Base-by-base conservation (phyloP, 306 rosid species). In the Elaeagnus macrophylla region DNA sequence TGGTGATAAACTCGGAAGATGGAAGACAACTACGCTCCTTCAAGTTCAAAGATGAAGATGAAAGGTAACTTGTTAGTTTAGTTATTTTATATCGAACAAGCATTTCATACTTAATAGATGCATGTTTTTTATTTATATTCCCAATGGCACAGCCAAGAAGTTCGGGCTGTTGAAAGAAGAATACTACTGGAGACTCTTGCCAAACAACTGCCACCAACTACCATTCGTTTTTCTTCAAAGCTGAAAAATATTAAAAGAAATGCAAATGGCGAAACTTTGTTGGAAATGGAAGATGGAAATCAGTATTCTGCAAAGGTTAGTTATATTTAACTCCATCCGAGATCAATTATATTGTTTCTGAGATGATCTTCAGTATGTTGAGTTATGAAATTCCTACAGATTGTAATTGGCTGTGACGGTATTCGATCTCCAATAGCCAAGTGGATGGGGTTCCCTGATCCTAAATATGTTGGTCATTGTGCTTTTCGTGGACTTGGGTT, bases 331-430 rank as follows among this genome's bases (percentile, higher is more conserved):
- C 37, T 50, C 49, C 13, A 10, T 14, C 48, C 7, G 3, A 56
- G 14, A 14, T 12, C 49, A 1, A 14, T 45, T 45, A 12, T 12
- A 9, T 14, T 45, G 0, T 25, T 17, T 12, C 7, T 12, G 15
- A 12, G 8, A 45, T 45, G 6, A 8, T n/a, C 16, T 6, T 12
- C 14, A 25, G 7, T 9, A 37, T 36, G 20, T 47, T 9, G n/a
- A 53, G 35, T n/a, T 57, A 36, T 57, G 55, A 60, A 39, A 38
- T 16, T 51, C 19, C 13, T 62, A 67, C 72, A 90, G 97, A 79
- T 86, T 50, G 90, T 90, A 14, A 79, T 90, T 38, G 97, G 97
- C 11, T 86, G 97, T 6, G 95, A 90, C 37, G 97, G 97, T 56
- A 70, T 83, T 54, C 70, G 95, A 54, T 90, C 97, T 47, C 81